Conservation (phyloP, 2,329 filamentous ascomycete genomes). For the Arthrinium phaeospermum region DNA sequence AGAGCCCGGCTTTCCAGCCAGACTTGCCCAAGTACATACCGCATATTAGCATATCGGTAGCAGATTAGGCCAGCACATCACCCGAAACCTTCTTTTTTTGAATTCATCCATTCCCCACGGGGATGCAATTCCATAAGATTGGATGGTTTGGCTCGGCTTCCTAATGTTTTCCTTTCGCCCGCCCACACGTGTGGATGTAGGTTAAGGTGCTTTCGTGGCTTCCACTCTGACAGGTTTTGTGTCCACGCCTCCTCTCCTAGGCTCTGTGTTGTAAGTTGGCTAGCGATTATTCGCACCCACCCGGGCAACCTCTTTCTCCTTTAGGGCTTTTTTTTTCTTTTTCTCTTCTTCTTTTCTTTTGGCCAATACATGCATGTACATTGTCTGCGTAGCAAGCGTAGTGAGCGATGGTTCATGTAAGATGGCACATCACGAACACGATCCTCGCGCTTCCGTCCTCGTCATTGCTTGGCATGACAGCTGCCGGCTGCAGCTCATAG, state of each 20-base stretch:
- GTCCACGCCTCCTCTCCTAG: neutral
- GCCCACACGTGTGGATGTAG: neutral
- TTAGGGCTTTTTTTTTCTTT: neutral
- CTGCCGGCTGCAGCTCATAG: neutral
- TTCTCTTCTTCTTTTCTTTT: neutral
- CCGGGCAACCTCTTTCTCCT: neutral
- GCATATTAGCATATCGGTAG: neutral
- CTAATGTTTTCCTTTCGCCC: slow-evolving; percentile 5
- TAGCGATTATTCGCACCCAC: neutral
- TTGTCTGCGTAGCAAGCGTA: neutral
- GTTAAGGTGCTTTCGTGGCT: slow-evolving; percentile 12
- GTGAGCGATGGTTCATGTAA: neutral
- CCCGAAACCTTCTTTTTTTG: slow-evolving; percentile 8
- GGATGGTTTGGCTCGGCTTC: neutral
- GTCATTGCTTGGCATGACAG: neutral
- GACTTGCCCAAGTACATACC: neutral
- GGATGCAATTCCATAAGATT: neutral
- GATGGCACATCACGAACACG: neutral
- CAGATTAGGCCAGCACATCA: neutral
- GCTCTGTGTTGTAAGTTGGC: neutral
- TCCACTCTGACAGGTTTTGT: neutral
- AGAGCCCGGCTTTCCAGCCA: neutral
- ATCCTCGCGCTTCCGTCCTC: neutral
- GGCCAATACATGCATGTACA: neutral
- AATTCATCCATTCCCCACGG: slow-evolving; percentile 10